A percentile compares a stretch with the other conserved stretches of the same genome.
These are phyloP conservation scores for Asterophora lycoperdoides DNA, from an alignment of 768 basidiomycete genomes.

Conservation along the genomic window DNA sequence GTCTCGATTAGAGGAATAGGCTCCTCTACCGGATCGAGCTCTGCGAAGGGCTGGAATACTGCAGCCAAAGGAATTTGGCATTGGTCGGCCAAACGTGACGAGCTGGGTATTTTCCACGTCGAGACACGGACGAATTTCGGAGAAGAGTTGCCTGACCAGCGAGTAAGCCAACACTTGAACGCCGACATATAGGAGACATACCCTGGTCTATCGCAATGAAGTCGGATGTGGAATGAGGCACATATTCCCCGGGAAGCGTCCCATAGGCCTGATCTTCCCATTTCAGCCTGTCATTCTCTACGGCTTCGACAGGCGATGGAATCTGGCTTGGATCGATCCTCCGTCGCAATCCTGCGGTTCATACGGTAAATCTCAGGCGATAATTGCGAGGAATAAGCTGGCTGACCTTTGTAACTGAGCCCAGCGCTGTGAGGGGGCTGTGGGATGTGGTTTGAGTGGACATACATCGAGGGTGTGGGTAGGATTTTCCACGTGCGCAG, in stretches of 20 bases:
- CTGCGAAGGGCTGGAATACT: constrained; percentile 87
- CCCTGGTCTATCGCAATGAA: constrained; percentile 91
- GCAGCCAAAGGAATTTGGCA: constrained; percentile 84
- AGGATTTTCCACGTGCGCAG: no score
- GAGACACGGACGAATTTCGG: constrained; percentile 88
- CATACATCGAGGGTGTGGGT: no score
- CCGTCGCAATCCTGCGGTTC: constrained; percentile 59
- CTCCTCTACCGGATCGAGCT: constrained; percentile 73
- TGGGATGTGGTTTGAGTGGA: constrained; percentile 50
- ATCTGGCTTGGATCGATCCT: constrained; percentile 86
- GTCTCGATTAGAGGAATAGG: constrained; percentile 74
- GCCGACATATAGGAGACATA: constrained; percentile 12
- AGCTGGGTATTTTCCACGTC: constrained; percentile 84
- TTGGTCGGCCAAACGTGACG: constrained; percentile 72
- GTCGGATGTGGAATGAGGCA: constrained; percentile 84
- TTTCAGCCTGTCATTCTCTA: constrained; percentile 73
- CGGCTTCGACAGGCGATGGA: constrained; percentile 82
- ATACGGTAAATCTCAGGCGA: constrained; percentile 6
- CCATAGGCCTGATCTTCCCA: constrained; percentile 72
- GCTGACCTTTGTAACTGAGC: constrained; percentile 41
- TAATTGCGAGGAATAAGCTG: not conserved
- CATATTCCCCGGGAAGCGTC: constrained; percentile 52
- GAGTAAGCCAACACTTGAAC: not conserved
- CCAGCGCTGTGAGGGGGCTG: constrained; percentile 72
- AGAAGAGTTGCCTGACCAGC: constrained; percentile 68